Conservation (phyloP, 768 basidiomycete species). For the Lactarius evosmus region DNA sequence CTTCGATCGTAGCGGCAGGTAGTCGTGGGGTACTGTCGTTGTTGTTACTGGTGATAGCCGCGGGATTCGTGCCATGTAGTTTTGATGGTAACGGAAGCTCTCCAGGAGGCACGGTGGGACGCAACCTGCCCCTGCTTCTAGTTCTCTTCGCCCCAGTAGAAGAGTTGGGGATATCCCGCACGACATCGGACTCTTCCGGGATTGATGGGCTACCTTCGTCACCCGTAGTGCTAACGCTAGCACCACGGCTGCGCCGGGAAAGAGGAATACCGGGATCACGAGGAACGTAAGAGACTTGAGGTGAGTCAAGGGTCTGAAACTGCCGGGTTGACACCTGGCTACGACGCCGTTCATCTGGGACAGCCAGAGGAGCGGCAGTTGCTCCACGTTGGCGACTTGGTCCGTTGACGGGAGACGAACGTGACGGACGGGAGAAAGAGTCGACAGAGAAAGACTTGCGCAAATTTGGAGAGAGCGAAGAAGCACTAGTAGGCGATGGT, state of each 20-base stretch:
- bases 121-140: conserved; percentile 34
- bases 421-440: conserved; percentile 51
- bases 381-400: conserved; percentile 15
- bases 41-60: neutral
- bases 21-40: conserved; percentile 7
- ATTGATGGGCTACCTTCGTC: conserved; percentile 41
- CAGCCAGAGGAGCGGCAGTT: neutral
- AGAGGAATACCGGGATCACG: conserved; percentile 36
- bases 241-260: conserved; percentile 50
- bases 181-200: conserved; percentile 50
- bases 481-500: conserved; percentile 26
- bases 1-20: neutral
- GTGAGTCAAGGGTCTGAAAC: conserved; percentile 28
- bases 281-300: conserved; percentile 37
- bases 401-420: conserved; percentile 38
- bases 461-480: conserved; percentile 43
- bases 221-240: conserved; percentile 50
- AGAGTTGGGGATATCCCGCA: conserved; percentile 33
- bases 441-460: conserved; percentile 78
- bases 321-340: conserved; percentile 14
- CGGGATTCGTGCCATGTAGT: conserved; percentile 17
- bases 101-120: conserved; percentile 33
- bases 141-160: conserved; percentile 3
- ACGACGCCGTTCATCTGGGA: conserved; percentile 14
- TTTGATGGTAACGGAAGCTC: conserved; percentile 36